Conservation (phyloP, 2,329 filamentous ascomycete species). For the Xylaria sp. region DNA sequence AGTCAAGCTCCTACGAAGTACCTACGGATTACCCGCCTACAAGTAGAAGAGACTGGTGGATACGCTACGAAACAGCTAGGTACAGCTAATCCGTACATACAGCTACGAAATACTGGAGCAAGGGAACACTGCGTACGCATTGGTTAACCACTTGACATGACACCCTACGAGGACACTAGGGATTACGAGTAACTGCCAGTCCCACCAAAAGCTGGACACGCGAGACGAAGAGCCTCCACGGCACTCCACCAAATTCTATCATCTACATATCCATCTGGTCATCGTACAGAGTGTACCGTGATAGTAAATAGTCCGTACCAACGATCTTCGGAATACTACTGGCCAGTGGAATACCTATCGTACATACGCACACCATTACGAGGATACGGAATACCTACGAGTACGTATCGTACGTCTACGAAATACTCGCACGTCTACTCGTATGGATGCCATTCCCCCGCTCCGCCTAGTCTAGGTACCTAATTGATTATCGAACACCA, state of each 20-base stretch:
- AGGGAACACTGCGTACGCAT: no score
- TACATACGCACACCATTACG: no score
- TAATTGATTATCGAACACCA: slow-evolving; percentile 18
- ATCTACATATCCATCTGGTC: neutral
- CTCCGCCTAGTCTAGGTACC: neutral
- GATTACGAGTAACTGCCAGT: neutral
- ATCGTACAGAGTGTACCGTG: no score
- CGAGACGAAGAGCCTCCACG: neutral
- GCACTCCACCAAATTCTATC: neutral
- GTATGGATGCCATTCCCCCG: slow-evolving; percentile 9
- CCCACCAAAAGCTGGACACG: neutral
- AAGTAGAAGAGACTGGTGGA: no score
- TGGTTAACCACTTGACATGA: neutral
- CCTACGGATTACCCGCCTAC: no score
- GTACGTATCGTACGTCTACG: neutral
- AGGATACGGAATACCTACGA: neutral
- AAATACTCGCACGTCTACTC: neutral
- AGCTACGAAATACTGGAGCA: no score
- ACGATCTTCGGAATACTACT: no score
- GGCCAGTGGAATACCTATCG: neutral
- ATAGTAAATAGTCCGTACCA: no score
- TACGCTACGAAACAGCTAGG: no score
- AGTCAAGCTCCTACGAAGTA: slow-evolving; percentile 8
- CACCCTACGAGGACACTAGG: neutral
- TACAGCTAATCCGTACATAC: neutral